phyloP scores from a whole-genome alignment of 106 monocot genomes.

The Xerophyta viscosa region DNA sequence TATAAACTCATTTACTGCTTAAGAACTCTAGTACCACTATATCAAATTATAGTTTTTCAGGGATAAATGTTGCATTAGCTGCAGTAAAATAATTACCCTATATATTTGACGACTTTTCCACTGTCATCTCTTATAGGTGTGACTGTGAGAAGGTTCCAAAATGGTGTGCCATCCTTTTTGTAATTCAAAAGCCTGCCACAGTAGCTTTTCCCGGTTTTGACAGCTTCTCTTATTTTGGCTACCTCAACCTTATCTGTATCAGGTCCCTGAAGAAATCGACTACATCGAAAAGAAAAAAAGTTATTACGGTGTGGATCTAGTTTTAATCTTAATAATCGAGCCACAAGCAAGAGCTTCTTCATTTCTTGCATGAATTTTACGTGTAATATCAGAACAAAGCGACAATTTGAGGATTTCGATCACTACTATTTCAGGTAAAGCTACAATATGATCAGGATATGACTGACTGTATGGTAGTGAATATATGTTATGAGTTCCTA shows the following conservation, averaged over 20 bases:
- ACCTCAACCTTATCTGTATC: conserved; percentile 72
- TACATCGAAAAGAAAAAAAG: conserved; percentile 28
- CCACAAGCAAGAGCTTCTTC: too few relatives aligned
- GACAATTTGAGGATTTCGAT: too few relatives aligned
- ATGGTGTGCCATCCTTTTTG: conserved; percentile 76
- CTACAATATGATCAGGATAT: too few relatives aligned
- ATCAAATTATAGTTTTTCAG: neutral
- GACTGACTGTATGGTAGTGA: too few relatives aligned
- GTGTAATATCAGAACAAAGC: too few relatives aligned
- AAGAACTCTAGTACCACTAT: too few relatives aligned
- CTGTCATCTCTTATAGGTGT: conserved; percentile 71
- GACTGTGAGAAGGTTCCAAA: conserved; percentile 95
- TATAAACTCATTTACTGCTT: too few relatives aligned
- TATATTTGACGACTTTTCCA: conserved; percentile 79
- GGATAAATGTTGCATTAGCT: neutral
- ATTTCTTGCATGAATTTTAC: too few relatives aligned
- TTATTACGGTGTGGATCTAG: too few relatives aligned
- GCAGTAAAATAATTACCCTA: conserved; percentile 49
- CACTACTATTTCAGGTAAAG: too few relatives aligned
- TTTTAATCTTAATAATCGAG: too few relatives aligned
- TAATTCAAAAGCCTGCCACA: conserved; percentile 95
- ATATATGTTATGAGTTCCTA: too few relatives aligned
- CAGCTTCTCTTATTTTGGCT: conserved; percentile 70
- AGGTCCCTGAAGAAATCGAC: conserved; percentile 91
- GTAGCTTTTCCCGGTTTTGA: conserved; percentile 62